Percentiles rank a stretch among this genome's conserved stretches.
phyloP scores from a whole-genome alignment of 169 alveolate genomes.

The Plasmodium knowlesi region DNA sequence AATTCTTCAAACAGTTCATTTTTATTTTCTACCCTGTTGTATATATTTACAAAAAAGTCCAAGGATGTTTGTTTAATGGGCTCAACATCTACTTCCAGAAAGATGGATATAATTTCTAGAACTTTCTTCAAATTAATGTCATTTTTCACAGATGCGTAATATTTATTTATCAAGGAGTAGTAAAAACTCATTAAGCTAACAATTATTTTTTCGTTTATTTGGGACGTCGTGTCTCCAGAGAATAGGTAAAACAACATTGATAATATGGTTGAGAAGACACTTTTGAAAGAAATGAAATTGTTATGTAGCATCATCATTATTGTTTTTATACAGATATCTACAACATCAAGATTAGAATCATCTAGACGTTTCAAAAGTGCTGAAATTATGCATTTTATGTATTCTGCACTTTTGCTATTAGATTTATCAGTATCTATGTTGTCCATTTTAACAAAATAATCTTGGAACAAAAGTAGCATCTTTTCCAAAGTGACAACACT shows the following conservation, averaged over 20 bases:
- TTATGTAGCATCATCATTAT: conserved; percentile 75
- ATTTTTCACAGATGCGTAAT: conserved; percentile 68
- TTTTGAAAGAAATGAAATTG: conserved; percentile 58
- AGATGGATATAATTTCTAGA: conserved; percentile 57
- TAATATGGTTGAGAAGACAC: conserved; percentile 62
- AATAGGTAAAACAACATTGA: conserved; percentile 68
- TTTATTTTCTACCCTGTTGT: conserved; percentile 52
- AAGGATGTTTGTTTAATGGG: conserved; percentile 66
- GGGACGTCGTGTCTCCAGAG: conserved; percentile 48
- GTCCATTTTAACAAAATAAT: conserved; percentile 17
- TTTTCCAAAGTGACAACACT: conserved; percentile 63
- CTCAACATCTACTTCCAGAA: conserved; percentile 64
- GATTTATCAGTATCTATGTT: conserved; percentile 1
- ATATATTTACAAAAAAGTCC: conserved; percentile 69
- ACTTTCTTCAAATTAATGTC: conserved; percentile 70
- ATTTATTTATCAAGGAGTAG: conserved; percentile 68
- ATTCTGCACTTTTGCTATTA: conserved; percentile 23
- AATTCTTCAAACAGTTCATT: conserved; percentile 70
- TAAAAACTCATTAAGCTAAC: conserved; percentile 76
- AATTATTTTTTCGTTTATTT: conserved; percentile 73
- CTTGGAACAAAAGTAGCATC: conserved; percentile 45
- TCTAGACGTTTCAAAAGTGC: conserved; percentile 71
- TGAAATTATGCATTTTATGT: conserved; percentile 63
- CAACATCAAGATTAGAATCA: conserved; percentile 70
- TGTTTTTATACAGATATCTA: conserved; percentile 69